Evolutionary conservation across 202 grass and related monocot species (phyloP), one percentile per base, ranked within the genome.

Genomic region (Setaria viridis): DNA sequence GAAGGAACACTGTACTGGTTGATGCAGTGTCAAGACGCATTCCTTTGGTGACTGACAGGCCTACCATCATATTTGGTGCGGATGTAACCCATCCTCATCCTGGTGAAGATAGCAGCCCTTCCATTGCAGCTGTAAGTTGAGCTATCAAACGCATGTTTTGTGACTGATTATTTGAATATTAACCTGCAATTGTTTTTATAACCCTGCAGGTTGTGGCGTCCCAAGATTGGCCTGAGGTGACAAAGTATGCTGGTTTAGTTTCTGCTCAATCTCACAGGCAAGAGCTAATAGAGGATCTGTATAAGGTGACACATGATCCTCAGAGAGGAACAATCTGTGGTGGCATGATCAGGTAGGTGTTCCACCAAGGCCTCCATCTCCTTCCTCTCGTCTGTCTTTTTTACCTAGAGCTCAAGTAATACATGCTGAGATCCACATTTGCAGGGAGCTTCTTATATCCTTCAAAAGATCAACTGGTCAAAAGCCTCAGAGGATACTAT

Each of bases 61-160:
- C 95, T 50, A 95, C 95, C n/a, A 95, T 98, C 59, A 95, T 98
- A 90, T 98, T 98, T 29, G 95, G 95, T 2, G 95, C 95, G 32
- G 95, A 98, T 82, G 95, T 98, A 29, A 98, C 95, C 16, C 95
- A 98, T 83, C 95, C 95, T 85, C 95, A 94, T 80, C 95, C 95
- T 62, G 95, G 95, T 33, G 95, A 98, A 87, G 95, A 98, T 74
- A 90, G 82, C 58, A 98, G 95, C 74, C 95, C 95, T 57, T 98
- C 95, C 66, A 98, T 98, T 88, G 95, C 95, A 53, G 92, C 95
- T 19, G 95, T 98, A 85, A 87, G 88, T 57, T 78, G 66, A 66
- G 67, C 12, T 29, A 58, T 17, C n/a, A 70, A 72, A 54, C 41
- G 77, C 49, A 10, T 67, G 53, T 66, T 78, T 70, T 55, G 16